phyloP scores from a whole-genome alignment of 495 filamentous ascomycete species.

The Penicillium silybi region DNA sequence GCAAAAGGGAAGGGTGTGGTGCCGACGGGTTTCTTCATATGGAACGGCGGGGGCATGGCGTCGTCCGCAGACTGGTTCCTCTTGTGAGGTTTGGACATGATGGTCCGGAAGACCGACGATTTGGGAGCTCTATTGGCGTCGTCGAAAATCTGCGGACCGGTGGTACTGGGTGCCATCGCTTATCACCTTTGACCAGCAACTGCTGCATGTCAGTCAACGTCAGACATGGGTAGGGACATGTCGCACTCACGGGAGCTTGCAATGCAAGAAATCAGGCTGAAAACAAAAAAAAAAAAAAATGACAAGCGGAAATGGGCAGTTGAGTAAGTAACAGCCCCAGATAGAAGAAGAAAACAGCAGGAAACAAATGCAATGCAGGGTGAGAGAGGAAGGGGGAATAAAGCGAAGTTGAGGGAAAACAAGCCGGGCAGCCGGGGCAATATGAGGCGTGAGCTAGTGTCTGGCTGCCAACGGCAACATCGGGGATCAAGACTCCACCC shows the following conservation, averaged over 20 bases:
- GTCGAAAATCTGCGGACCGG: slow-evolving; percentile 44
- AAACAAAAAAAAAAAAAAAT: slow-evolving; percentile 3
- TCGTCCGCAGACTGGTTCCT: slow-evolving; percentile 42
- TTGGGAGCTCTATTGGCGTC: slow-evolving; percentile 38
- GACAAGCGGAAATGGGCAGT: slow-evolving; percentile 5
- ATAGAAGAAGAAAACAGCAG: slow-evolving; percentile 18
- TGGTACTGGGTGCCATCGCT: slow-evolving; percentile 35
- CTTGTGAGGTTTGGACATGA: slow-evolving; percentile 42
- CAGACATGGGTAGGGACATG: slow-evolving; percentile 21
- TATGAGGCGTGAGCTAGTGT: slow-evolving; percentile 23
- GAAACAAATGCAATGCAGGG: slow-evolving; percentile 21
- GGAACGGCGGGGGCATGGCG: slow-evolving; percentile 16
- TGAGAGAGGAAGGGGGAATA: neutral
- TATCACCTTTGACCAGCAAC: slow-evolving; percentile 36
- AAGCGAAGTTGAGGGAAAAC: slow-evolving; percentile 7
- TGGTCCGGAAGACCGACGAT: slow-evolving; percentile 42
- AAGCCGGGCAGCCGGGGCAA: slow-evolving; percentile 27
- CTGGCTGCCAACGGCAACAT: slow-evolving; percentile 29
- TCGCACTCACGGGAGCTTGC: slow-evolving; percentile 25
- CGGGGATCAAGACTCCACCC: slow-evolving; percentile 27
- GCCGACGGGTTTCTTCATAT: slow-evolving; percentile 17
- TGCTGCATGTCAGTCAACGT: slow-evolving; percentile 12
- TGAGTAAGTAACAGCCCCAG: neutral
- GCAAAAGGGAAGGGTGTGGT: slow-evolving; percentile 24
- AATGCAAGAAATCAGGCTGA: slow-evolving; percentile 6